phyloP scores from a whole-genome alignment of 805 yeast genomes.

The Saturnispora mendoncae region DNA sequence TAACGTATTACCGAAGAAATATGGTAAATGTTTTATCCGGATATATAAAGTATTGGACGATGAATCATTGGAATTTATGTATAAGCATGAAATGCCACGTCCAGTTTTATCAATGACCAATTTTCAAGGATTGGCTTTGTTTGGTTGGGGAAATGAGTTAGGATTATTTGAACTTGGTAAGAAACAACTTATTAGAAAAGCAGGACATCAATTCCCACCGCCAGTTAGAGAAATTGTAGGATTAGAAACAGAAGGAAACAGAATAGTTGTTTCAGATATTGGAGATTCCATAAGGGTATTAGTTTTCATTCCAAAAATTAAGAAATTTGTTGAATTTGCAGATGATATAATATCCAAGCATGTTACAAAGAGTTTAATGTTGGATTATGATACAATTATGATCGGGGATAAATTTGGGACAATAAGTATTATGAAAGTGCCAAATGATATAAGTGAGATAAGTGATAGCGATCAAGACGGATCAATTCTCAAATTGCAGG shows the following conservation, averaged over 20 bases:
- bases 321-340: slow-evolving; percentile 52
- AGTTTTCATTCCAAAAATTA: slow-evolving; percentile 38
- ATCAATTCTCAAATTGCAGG: slow-evolving; percentile 29
- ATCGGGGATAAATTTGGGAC: slow-evolving; percentile 90
- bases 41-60: slow-evolving; percentile 31
- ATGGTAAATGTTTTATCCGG: slow-evolving; percentile 26
- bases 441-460: slow-evolving; percentile 38
- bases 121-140: slow-evolving; percentile 55
- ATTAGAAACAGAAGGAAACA: slow-evolving; percentile 44
- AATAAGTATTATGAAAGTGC: slow-evolving; percentile 56
- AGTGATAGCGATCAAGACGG: slow-evolving; percentile 45
- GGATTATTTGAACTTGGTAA: slow-evolving; percentile 66
- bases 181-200: slow-evolving; percentile 67
- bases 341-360: slow-evolving; percentile 66
- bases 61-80: slow-evolving; percentile 40
- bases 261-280: slow-evolving; percentile 67
- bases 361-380: slow-evolving; percentile 45
- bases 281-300: slow-evolving; percentile 54
- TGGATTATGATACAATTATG: slow-evolving; percentile 69
- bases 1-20: slow-evolving; percentile 24
- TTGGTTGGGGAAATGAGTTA: slow-evolving; percentile 45
- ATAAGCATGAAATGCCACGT: slow-evolving; percentile 48
- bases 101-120: slow-evolving; percentile 39
- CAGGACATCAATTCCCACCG: slow-evolving; percentile 36
- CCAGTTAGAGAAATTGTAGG: slow-evolving; percentile 38